These are phyloP conservation scores for Mychonastes homosphaera DNA, from an alignment of 139 green algal species.

Conservation along the genomic window DNA sequence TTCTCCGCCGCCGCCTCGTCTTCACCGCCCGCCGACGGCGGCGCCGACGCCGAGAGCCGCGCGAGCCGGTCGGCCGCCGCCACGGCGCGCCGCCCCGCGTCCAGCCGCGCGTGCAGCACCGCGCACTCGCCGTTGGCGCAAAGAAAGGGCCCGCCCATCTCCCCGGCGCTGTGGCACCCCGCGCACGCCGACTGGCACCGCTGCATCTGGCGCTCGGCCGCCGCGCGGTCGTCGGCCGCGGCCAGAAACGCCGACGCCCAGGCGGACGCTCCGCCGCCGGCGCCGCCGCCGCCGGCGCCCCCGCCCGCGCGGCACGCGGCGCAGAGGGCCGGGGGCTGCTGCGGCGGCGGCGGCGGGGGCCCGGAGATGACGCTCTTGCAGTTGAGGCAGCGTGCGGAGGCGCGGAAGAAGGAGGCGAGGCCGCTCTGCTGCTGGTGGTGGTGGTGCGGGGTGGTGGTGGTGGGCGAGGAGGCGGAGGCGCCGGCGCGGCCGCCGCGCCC, in stretches of 20 bases:
- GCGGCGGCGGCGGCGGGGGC: neutral
- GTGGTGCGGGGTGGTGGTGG: neutral
- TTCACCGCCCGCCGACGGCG: too few relatives aligned
- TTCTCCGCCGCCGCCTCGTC: too few relatives aligned
- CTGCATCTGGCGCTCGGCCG: slow-evolving; percentile 3
- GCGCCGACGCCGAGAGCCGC: slow-evolving; percentile 10
- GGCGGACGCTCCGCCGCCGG: neutral
- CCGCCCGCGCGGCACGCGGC: slow-evolving; percentile 16
- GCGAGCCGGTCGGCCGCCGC: slow-evolving; percentile 4
- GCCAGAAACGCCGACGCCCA: slow-evolving; percentile 18
- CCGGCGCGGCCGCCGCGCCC: too few relatives aligned
- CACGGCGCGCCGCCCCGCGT: slow-evolving; percentile 5
- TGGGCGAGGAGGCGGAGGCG: neutral
- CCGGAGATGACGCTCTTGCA: too few relatives aligned
- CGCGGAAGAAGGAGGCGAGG: neutral
- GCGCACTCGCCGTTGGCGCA: slow-evolving; percentile 64
- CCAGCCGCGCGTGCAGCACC: slow-evolving; percentile 37
- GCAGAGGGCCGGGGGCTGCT: slow-evolving; percentile 32
- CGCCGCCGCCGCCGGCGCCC: slow-evolving; percentile 1
- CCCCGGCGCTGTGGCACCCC: slow-evolving; percentile 48
- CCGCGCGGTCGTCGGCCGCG: slow-evolving; percentile 4
- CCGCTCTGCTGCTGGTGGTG: neutral
- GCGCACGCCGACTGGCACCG: slow-evolving; percentile 27
- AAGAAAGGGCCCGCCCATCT: slow-evolving; percentile 26
- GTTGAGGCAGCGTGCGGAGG: neutral